Percentiles rank a stretch among this genome's conserved stretches.
These are phyloP conservation scores for Platanus orientalis DNA, from an alignment of 164 flowering plant genomes.

Conservation along the genomic window DNA sequence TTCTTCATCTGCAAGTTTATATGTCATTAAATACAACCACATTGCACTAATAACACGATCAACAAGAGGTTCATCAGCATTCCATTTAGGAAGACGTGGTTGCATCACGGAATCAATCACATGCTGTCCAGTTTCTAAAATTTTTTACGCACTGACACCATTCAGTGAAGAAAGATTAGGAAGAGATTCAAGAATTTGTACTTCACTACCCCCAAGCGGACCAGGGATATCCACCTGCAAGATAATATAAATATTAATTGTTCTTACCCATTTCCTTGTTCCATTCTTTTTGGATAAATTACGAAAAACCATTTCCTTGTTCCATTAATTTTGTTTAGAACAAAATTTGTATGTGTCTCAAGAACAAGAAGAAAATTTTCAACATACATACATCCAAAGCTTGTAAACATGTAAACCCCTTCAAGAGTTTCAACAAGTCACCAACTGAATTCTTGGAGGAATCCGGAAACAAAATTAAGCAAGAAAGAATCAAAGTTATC, in stretches of 20 bases:
- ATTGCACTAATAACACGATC: constrained; percentile 87
- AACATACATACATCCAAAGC: constrained; percentile 62
- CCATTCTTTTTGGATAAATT: too few species aligned
- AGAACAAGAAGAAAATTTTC: neutral
- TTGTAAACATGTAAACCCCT: constrained; percentile 47
- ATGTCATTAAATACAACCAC: constrained; percentile 93
- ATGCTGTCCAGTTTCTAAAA: constrained; percentile 58
- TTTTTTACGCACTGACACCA: constrained; percentile 59
- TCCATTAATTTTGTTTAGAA: neutral
- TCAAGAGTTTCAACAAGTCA: constrained; percentile 55
- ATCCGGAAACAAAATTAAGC: neutral
- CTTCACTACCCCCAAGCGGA: constrained; percentile 84
- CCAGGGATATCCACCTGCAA: constrained; percentile 93
- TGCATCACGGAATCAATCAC: constrained; percentile 73
- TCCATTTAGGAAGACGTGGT: constrained; percentile 84
- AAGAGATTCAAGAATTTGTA: constrained; percentile 68
- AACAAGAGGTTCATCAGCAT: constrained; percentile 58
- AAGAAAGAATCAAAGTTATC: too few species aligned
- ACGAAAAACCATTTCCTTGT: too few species aligned
- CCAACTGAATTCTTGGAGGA: constrained; percentile 32
- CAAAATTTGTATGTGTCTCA: neutral
- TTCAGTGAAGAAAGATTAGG: constrained; percentile 62
- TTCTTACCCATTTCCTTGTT: neutral
- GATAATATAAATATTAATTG: neutral
- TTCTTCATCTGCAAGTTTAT: constrained; percentile 94